These are phyloP conservation scores for Eruca vesicaria DNA, from an alignment of 441 rosid genomes.

Conservation along the genomic window DNA sequence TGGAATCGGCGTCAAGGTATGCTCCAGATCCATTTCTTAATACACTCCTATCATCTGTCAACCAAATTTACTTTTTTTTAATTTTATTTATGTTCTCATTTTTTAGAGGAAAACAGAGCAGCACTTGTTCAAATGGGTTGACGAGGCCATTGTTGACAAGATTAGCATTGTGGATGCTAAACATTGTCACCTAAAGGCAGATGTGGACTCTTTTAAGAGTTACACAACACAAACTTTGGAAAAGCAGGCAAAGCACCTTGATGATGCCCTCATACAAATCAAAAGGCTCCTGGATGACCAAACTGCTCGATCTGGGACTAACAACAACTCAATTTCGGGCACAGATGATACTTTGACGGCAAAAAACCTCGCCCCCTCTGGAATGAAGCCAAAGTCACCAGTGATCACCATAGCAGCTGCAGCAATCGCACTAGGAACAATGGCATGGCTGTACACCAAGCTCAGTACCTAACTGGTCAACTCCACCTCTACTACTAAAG, in stretches of 20 bases:
- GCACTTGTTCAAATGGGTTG: neutral
- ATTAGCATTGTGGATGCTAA: neutral
- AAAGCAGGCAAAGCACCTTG: neutral
- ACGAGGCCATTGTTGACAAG: neutral
- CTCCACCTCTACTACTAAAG: too few species aligned
- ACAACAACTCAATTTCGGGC: neutral
- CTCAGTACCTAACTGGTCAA: neutral
- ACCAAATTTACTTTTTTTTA: too few species aligned
- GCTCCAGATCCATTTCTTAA: neutral
- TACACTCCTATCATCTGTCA: too few species aligned
- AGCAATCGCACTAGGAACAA: neutral
- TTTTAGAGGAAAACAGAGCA: neutral
- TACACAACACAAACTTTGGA: neutral
- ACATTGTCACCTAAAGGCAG: neutral
- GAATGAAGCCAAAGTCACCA: neutral
- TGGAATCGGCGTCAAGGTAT: neutral
- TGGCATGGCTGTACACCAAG: neutral
- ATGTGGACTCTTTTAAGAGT: neutral
- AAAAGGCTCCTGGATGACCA: neutral
- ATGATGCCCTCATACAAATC: neutral
- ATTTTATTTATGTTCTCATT: too few species aligned
- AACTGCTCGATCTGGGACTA: neutral
- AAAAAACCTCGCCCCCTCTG: too few species aligned
- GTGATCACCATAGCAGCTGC: neutral
- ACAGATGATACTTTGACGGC: neutral